Evolutionary conservation across 2,329 filamentous ascomycete species (phyloP).

Genomic region (Rhinocladiella similis): DNA sequence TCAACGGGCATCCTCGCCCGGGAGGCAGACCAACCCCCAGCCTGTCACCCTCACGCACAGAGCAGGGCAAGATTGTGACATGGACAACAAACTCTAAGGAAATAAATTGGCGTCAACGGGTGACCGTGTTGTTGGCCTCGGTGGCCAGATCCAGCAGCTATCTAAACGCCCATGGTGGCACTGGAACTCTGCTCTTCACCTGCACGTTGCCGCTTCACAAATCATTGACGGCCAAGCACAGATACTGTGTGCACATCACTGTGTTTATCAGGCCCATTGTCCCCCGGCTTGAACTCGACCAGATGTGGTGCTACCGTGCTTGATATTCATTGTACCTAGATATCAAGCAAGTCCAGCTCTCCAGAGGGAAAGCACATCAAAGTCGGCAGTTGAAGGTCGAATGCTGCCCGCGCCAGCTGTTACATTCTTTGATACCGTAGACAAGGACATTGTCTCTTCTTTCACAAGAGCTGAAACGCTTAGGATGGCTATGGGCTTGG

Average conservation of each 20-base stretch:
- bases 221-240: constrained; percentile 20
- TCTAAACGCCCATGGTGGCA: constrained; percentile 1
- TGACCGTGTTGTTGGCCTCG: background rate
- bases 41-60: constrained; percentile 4
- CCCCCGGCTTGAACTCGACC: constrained; percentile 10
- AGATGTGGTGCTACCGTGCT: constrained; percentile 15
- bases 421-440: too few relatives aligned
- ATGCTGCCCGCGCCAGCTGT: background rate
- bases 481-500: too few relatives aligned
- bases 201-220: constrained; percentile 18
- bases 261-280: constrained; percentile 9
- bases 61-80: constrained; percentile 6
- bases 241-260: constrained; percentile 10
- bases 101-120: background rate
- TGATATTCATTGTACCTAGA: constrained; percentile 1
- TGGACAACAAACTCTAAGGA: constrained; percentile 1
- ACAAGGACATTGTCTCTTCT: too few relatives aligned
- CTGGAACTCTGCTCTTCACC: constrained; percentile 8
- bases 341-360: background rate
- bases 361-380: background rate
- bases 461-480: too few relatives aligned
- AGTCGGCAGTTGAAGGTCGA: constrained; percentile 4
- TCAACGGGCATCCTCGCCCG: background rate
- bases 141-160: background rate
- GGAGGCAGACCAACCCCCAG: background rate